Evolutionary conservation across 1,284 basidiomycete species (phyloP).

Genomic region (Tremellales sp.): DNA sequence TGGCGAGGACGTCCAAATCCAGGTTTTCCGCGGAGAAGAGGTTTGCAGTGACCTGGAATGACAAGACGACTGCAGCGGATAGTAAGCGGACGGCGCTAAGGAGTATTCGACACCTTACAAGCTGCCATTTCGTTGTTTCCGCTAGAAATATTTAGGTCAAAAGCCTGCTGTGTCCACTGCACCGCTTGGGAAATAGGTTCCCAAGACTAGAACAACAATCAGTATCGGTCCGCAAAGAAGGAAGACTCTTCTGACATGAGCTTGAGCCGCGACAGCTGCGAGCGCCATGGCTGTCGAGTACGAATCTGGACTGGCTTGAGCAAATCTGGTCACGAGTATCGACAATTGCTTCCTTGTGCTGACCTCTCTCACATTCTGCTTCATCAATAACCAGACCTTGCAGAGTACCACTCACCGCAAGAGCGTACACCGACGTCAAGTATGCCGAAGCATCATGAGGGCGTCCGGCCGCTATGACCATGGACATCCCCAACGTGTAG

Average conservation of each 20-base stretch:
- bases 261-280: slow-evolving; percentile 17
- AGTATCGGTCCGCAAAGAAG: slow-evolving; percentile 1
- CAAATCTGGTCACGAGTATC: no score
- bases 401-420: slow-evolving; percentile 16
- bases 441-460: slow-evolving; percentile 23
- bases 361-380: no score
- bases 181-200: slow-evolving; percentile 9
- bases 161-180: slow-evolving; percentile 7
- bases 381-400: no score
- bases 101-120: no score
- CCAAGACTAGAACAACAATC: slow-evolving; percentile 13
- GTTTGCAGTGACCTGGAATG: no score
- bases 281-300: slow-evolving; percentile 16
- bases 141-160: slow-evolving; percentile 18
- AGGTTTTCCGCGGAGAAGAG: slow-evolving; percentile 7
- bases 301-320: slow-evolving; percentile 12
- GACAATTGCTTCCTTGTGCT: no score
- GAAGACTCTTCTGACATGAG: slow-evolving; percentile 18
- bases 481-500: slow-evolving; percentile 23
- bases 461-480: slow-evolving; percentile 11
- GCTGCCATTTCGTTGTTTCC: slow-evolving; percentile 31
- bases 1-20: slow-evolving; percentile 7
- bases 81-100: no score
- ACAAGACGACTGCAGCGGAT: no score
- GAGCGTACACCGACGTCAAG: slow-evolving; percentile 16